Evolutionary conservation across 2,329 filamentous ascomycete genomes (phyloP).

Genomic region (Sporothrix mexicana): DNA sequence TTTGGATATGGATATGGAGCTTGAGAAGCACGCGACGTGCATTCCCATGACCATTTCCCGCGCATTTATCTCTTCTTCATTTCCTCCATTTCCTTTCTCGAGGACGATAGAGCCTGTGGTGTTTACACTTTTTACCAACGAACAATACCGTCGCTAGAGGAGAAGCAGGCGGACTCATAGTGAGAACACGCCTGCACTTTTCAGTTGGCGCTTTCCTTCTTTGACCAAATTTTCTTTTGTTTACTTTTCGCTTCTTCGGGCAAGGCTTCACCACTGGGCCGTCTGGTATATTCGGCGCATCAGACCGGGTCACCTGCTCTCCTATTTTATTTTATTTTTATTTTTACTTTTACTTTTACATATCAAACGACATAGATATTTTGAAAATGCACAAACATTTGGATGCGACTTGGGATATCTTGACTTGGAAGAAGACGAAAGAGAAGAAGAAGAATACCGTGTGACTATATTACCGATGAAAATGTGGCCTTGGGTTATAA

Average conservation of each 20-base stretch:
- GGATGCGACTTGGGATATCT: slow-evolving; percentile 1
- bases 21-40: too few relatives aligned
- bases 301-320: too few relatives aligned
- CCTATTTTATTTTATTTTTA: neutral
- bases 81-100: neutral
- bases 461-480: too few relatives aligned
- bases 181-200: neutral
- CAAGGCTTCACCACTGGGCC: neutral
- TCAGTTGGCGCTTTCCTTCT: slow-evolving; percentile 6
- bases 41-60: neutral
- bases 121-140: neutral
- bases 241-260: slow-evolving; percentile 18
- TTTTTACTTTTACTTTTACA: slow-evolving; percentile 6
- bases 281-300: too few relatives aligned
- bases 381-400: slow-evolving; percentile 13
- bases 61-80: neutral
- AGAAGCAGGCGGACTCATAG: neutral
- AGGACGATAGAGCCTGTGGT: neutral
- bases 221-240: slow-evolving; percentile 29
- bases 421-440: neutral
- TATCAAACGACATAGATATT: slow-evolving; percentile 23
- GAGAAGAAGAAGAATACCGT: neutral
- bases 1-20: neutral
- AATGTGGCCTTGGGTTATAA: too few relatives aligned
- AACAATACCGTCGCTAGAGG: neutral